A percentile compares a stretch with the other conserved stretches of the same genome.
Evolutionary conservation across 1,139 yeast species (phyloP).

Genomic region (Yamadazyma spencermartinsiae): DNA sequence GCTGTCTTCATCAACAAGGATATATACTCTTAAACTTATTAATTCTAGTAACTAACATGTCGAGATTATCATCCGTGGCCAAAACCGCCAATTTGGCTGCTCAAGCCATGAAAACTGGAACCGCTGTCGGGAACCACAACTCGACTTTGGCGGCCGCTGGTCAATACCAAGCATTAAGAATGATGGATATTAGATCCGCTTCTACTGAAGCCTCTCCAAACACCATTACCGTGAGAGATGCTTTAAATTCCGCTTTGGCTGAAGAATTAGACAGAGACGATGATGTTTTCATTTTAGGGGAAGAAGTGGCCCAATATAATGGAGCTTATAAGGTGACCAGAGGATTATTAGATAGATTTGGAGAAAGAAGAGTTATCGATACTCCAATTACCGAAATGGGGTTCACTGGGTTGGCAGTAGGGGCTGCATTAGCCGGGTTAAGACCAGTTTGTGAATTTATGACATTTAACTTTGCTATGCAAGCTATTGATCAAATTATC

Average conservation of each 20-base stretch:
- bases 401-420: conserved; percentile 95
- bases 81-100: conserved; percentile 52
- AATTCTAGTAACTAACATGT: background rate
- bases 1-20: conserved; percentile 4
- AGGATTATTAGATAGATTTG: conserved; percentile 94
- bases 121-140: conserved; percentile 22
- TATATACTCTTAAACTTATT: conserved; percentile 1
- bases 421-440: conserved; percentile 95
- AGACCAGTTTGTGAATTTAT: conserved; percentile 97
- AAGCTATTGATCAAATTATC: conserved; percentile 95
- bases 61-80: conserved; percentile 27
- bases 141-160: background rate
- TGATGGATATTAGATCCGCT: conserved; percentile 41
- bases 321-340: conserved; percentile 98
- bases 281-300: conserved; percentile 94
- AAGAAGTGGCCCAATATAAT: conserved; percentile 98
- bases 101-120: conserved; percentile 24
- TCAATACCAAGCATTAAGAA: conserved; percentile 36
- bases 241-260: conserved; percentile 90
- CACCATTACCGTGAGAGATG: conserved; percentile 93
- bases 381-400: conserved; percentile 99
- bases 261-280: conserved; percentile 98
- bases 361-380: conserved; percentile 94
- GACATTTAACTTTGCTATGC: conserved; percentile 99
- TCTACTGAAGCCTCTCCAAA: conserved; percentile 55